Conservation (phyloP, 1,284 basidiomycete genomes). For the Sporisorium sorghi region DNA sequence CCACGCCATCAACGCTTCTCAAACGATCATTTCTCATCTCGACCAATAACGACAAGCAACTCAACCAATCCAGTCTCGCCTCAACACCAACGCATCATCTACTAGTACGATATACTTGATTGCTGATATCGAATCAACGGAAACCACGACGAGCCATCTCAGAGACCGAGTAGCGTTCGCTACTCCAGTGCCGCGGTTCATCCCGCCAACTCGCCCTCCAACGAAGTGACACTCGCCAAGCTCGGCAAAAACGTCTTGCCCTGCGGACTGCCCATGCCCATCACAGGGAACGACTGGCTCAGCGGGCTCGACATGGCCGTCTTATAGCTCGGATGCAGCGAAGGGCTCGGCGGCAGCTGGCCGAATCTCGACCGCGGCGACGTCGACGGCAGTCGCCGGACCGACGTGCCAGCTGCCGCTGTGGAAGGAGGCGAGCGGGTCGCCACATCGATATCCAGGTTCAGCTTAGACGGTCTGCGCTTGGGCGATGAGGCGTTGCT, state of each 20-base stretch:
- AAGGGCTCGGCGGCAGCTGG: slow-evolving; percentile 30
- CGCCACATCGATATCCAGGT: slow-evolving; percentile 24
- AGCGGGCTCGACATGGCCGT: slow-evolving; percentile 23
- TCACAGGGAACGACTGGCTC: slow-evolving; percentile 24
- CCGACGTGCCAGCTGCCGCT: slow-evolving; percentile 4
- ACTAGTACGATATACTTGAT: not conserved
- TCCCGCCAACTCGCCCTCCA: slow-evolving; percentile 22
- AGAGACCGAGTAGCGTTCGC: not conserved
- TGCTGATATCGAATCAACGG: not conserved
- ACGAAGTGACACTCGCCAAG: slow-evolving; percentile 27
- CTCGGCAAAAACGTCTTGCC: slow-evolving; percentile 16
- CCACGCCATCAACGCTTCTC: not conserved
- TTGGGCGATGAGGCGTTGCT: slow-evolving; percentile 30
- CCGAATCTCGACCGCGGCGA: slow-evolving; percentile 33
- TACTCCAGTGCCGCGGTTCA: not conserved
- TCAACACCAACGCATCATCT: no score
- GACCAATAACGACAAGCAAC: not conserved
- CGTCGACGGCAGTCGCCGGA: slow-evolving; percentile 16
- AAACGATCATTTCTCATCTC: no score
- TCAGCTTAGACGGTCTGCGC: slow-evolving; percentile 22
- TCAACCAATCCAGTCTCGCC: no score
- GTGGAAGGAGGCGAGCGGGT: slow-evolving; percentile 19
- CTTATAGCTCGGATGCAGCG: slow-evolving; percentile 39
- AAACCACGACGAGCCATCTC: not conserved
- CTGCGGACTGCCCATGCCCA: slow-evolving; percentile 29